Conservation (phyloP, 116 monocot genomes). For the Cymodocea nodosa region DNA sequence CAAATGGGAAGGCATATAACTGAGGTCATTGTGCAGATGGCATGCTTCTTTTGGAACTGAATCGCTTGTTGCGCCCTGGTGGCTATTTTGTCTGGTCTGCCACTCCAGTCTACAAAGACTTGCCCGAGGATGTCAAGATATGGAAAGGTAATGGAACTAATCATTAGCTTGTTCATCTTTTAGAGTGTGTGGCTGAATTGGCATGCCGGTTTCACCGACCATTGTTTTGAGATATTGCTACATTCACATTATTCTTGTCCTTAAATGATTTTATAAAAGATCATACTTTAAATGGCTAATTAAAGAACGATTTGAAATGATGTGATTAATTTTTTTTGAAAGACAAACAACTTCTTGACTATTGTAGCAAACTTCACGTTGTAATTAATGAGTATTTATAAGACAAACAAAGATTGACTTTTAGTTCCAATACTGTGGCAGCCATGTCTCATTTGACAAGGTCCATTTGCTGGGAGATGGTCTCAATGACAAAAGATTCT, state of each 20-base stretch:
- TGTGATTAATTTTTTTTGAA: too few species aligned
- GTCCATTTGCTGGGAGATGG: slow-evolving; percentile 88
- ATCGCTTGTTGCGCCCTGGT: slow-evolving; percentile 80
- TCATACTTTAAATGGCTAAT: too few species aligned
- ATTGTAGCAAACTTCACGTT: too few species aligned
- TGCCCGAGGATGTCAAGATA: slow-evolving; percentile 64
- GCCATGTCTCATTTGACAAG: slow-evolving; percentile 68
- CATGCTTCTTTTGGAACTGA: slow-evolving; percentile 62
- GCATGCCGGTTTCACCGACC: too few species aligned
- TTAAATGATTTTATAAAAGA: too few species aligned
- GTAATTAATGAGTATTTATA: neutral
- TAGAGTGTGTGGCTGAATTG: neutral
- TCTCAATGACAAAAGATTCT: slow-evolving; percentile 46
- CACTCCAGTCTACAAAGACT: slow-evolving; percentile 70
- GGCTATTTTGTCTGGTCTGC: slow-evolving; percentile 96
- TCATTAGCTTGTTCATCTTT: neutral
- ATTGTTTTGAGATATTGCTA: too few species aligned
- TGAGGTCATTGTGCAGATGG: slow-evolving; percentile 7
- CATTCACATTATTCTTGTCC: too few species aligned
- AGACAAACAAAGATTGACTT: neutral
- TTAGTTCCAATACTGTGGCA: slow-evolving; percentile 16
- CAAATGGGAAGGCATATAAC: neutral
- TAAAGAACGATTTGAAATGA: too few species aligned
- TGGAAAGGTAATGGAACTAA: slow-evolving; percentile 48
- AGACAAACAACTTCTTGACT: too few species aligned